Evolutionary conservation across 2,329 filamentous ascomycete genomes (phyloP).

Genomic region (Periconia sp.): DNA sequence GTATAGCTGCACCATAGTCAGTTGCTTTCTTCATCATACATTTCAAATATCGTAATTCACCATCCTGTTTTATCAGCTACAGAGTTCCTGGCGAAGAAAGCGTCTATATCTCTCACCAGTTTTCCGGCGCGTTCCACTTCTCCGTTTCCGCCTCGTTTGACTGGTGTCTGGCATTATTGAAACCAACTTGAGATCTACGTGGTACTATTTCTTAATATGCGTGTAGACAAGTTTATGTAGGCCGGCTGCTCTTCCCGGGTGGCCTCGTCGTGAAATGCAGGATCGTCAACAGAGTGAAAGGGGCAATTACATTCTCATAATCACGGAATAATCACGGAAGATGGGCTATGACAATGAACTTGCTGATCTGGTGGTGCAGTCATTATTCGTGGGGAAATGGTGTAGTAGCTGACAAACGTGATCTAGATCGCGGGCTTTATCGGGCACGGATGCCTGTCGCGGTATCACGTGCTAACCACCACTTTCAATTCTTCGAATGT

Average conservation of each 20-base stretch:
- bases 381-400: too few species aligned
- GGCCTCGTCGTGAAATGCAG: too few species aligned
- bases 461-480: background rate
- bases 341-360: too few species aligned
- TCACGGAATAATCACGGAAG: too few species aligned
- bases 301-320: too few species aligned
- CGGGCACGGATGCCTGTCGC: too few species aligned
- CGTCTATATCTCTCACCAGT: slow-evolving; percentile 17
- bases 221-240: background rate
- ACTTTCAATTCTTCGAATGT: too few species aligned
- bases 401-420: too few species aligned
- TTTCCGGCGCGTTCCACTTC: slow-evolving; percentile 28
- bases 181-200: background rate
- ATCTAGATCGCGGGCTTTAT: too few species aligned
- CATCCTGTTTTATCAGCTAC: slow-evolving; percentile 16
- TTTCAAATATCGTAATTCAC: slow-evolving; percentile 5
- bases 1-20: slow-evolving; percentile 25
- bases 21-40: background rate
- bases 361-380: too few species aligned
- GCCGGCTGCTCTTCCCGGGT: background rate
- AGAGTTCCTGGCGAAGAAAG: background rate
- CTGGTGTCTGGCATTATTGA: slow-evolving; percentile 3
- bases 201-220: background rate
- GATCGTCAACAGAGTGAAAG: too few species aligned
- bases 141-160: slow-evolving; percentile 24